Percentiles rank a stretch among this genome's conserved stretches.
Evolutionary conservation across 23 red algal genomes (phyloP).

Genomic region (Gracilaria caudata): DNA sequence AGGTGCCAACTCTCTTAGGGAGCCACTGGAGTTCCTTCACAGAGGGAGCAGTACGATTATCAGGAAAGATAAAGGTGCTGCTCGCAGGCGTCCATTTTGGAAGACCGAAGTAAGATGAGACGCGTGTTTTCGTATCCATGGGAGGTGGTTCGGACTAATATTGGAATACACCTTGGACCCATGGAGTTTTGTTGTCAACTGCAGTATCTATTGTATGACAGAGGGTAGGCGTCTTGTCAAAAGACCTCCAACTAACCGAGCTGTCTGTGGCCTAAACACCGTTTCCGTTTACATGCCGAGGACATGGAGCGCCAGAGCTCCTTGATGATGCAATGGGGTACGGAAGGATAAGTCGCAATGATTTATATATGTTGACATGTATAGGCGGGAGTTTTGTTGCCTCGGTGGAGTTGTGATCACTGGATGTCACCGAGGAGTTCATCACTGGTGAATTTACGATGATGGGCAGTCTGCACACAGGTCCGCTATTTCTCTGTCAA

Average conservation of each 20-base stretch:
- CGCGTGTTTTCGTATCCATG: not conserved
- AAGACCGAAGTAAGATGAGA: conserved; percentile 12
- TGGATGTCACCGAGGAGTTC: not conserved
- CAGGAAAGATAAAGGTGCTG: conserved; percentile 61
- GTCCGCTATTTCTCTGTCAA: too few species aligned
- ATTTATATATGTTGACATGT: too few species aligned
- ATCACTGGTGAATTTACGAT: not conserved
- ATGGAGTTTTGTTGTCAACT: not conserved
- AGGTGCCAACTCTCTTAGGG: conserved; percentile 63
- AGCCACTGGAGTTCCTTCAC: conserved; percentile 88
- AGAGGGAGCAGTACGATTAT: conserved; percentile 70
- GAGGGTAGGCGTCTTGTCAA: not conserved
- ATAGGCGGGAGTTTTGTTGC: not conserved
- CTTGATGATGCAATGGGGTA: too few species aligned
- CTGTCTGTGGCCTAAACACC: too few species aligned
- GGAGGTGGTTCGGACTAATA: not conserved
- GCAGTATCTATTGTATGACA: not conserved
- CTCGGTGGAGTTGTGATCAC: not conserved
- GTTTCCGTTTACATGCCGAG: too few species aligned
- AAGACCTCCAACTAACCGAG: not conserved
- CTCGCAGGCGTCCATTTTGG: conserved; percentile 79
- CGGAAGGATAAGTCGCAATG: too few species aligned
- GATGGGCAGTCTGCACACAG: too few species aligned
- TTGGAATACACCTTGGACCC: not conserved
- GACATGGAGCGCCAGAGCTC: too few species aligned